Evolutionary conservation across 2,329 filamentous ascomycete species (phyloP).

Genomic region (Talaromyces sp.): DNA sequence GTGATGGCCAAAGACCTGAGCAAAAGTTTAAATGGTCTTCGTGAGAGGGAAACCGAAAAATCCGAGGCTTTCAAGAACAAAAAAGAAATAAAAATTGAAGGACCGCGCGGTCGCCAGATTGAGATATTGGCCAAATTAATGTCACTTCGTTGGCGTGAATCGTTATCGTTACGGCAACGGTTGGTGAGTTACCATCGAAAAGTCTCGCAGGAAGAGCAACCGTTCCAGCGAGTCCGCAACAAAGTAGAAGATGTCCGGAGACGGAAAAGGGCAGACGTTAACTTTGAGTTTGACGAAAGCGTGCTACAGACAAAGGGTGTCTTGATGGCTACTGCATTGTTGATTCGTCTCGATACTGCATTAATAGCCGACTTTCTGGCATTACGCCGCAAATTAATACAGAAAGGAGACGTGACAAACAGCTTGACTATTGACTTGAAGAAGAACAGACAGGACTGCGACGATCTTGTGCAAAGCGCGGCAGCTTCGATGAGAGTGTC

Average conservation of each 20-base stretch:
- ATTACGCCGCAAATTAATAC: conserved; percentile 14
- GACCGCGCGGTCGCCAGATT: background rate
- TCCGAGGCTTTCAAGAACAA: background rate
- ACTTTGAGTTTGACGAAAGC: conserved; percentile 22
- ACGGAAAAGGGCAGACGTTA: conserved; percentile 18
- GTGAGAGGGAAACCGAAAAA: background rate
- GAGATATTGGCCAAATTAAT: background rate
- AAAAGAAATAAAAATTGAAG: background rate
- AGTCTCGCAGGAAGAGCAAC: conserved; percentile 36
- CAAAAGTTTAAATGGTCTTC: background rate
- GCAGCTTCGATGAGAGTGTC: conserved; percentile 29
- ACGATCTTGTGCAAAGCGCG: conserved; percentile 38
- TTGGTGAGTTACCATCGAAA: conserved; percentile 26
- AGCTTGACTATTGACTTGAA: conserved; percentile 27
- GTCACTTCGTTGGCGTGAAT: conserved; percentile 16
- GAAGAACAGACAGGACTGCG: conserved; percentile 36
- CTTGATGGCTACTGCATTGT: conserved; percentile 43
- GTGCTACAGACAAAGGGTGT: conserved; percentile 32
- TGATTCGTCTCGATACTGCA: conserved; percentile 47
- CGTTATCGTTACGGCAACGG: conserved; percentile 24
- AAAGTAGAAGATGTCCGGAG: conserved; percentile 30
- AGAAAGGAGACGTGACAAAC: background rate
- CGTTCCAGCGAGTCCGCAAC: conserved; percentile 31
- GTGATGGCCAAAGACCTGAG: conserved; percentile 28
- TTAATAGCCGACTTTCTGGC: conserved; percentile 44